Evolutionary conservation across 2,329 filamentous ascomycete genomes (phyloP), one percentile per base, ranked within the genome.

Genomic region (Xylariales sp.): DNA sequence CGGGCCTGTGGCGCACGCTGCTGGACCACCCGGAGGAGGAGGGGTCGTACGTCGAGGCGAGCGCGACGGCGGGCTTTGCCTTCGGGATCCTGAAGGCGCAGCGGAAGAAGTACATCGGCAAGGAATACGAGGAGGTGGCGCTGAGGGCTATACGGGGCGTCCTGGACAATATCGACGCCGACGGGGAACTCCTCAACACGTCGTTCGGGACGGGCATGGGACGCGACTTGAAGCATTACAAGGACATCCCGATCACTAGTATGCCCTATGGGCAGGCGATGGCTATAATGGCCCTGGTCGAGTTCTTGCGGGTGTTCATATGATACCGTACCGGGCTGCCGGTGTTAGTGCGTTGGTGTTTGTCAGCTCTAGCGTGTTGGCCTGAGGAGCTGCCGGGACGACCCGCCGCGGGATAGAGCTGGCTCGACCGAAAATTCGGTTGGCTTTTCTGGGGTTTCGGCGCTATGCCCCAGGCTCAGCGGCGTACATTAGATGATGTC

Each of bases 241-340:
- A 91, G 78, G 87, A 92, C 70, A 94, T 95, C 65, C 85, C 89
- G 1, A 80, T 90, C 69, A 95, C 92, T 2, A 91, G 90, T 73
- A 95, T 94, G 92, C 92, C 92, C 6, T 94, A 94, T 74, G 92
- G 92, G 0, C 92, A 94, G 78, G 91, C 91, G 0, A 94, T 94
- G 92, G 92, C 91, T 0, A 93, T 94, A 70, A 93, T 94, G 89
- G 89, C 91, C 0, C 78, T 94, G 70, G 91, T 91, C 0, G 92
- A 95, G 80, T 92, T 91, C 73, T 76, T 92, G 78, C 84, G 91
- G 55, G 85, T 84, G 39, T 91, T 86, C 53, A 79, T 81, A 61
- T 81, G 73, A 72, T 55, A 30, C 16, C 7, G 18, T 55, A 30
- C 16, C 7, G 18, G 39, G 9, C 7, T 36, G 34, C 18, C 43